phyloP scores from a whole-genome alignment of 768 basidiomycete species.

The Naganishia antarctica region DNA sequence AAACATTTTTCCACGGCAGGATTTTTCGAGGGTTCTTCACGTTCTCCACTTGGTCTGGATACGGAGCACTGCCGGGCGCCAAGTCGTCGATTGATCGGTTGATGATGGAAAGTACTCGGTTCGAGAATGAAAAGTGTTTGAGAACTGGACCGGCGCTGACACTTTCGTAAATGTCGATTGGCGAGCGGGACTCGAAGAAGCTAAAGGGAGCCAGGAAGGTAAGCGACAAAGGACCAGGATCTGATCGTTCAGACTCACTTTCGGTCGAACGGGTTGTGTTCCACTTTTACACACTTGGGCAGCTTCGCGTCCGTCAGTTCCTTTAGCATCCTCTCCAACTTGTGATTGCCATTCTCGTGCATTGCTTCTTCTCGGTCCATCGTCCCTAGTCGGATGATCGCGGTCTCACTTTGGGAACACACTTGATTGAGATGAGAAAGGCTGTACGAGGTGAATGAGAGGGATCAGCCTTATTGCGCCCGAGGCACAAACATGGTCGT shows the following conservation, averaged over 20 bases:
- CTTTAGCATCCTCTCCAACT: slow-evolving; percentile 38
- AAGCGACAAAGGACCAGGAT: neutral
- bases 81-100: slow-evolving; percentile 36
- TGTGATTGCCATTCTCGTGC: slow-evolving; percentile 4
- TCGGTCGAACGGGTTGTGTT: slow-evolving; percentile 42
- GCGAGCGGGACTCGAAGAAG: slow-evolving; percentile 44
- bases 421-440: slow-evolving; percentile 29
- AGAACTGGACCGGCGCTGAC: slow-evolving; percentile 42
- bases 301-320: slow-evolving; percentile 37
- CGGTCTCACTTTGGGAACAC: slow-evolving; percentile 29
- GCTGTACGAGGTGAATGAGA: neutral
- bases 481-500: neutral
- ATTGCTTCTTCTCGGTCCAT: slow-evolving; percentile 18
- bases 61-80: slow-evolving; percentile 34
- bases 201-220: slow-evolving; percentile 23
- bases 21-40: slow-evolving; percentile 26
- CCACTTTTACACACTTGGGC: slow-evolving; percentile 39
- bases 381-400: slow-evolving; percentile 2
- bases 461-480: slow-evolving; percentile 3
- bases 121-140: slow-evolving; percentile 45
- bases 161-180: slow-evolving; percentile 37
- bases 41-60: slow-evolving; percentile 31
- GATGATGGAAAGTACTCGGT: slow-evolving; percentile 39
- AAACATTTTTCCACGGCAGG: slow-evolving; percentile 39
- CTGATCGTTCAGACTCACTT: slow-evolving; percentile 35